Conservation (phyloP, 305 asterid genomes). For the Ilex paraguariensis region DNA sequence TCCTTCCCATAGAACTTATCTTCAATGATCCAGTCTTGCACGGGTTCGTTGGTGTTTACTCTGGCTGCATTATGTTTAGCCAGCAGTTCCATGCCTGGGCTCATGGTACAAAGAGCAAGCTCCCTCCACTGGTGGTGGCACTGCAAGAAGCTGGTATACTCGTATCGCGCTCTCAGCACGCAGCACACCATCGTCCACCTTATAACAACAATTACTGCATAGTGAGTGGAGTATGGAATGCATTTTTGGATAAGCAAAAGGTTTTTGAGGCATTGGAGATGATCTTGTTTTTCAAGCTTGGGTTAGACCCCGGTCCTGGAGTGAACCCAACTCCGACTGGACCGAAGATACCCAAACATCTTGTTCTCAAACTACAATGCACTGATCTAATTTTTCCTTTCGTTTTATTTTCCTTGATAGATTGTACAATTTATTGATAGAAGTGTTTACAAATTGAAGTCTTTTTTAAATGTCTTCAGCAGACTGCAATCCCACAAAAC, state of each 20-base stretch:
- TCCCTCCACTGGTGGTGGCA: conserved; percentile 59
- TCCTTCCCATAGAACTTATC: conserved; percentile 44
- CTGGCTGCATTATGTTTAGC: conserved; percentile 83
- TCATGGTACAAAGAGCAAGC: conserved; percentile 66
- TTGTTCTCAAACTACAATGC: neutral
- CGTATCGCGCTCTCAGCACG: conserved; percentile 62
- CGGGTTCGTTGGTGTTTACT: conserved; percentile 48
- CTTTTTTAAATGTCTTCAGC: too few species aligned
- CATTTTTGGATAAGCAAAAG: conserved; percentile 38
- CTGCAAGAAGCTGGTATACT: conserved; percentile 73
- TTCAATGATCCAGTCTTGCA: conserved; percentile 38
- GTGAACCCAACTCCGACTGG: conserved; percentile 63
- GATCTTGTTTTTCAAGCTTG: conserved; percentile 62
- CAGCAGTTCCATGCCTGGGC: conserved; percentile 97
- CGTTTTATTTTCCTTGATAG: too few species aligned
- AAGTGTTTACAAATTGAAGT: too few species aligned
- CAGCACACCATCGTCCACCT: conserved; percentile 82
- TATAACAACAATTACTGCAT: conserved; percentile 79
- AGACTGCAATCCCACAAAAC: too few species aligned
- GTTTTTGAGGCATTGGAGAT: conserved; percentile 65
- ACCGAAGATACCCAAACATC: conserved; percentile 38
- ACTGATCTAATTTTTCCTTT: too few species aligned
- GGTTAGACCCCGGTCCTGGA: conserved; percentile 86
- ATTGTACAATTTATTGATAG: too few species aligned
- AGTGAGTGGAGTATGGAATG: conserved; percentile 86